Evolutionary conservation across 176 grass and related monocot species (phyloP).

Genomic region (Avena eriantha): DNA sequence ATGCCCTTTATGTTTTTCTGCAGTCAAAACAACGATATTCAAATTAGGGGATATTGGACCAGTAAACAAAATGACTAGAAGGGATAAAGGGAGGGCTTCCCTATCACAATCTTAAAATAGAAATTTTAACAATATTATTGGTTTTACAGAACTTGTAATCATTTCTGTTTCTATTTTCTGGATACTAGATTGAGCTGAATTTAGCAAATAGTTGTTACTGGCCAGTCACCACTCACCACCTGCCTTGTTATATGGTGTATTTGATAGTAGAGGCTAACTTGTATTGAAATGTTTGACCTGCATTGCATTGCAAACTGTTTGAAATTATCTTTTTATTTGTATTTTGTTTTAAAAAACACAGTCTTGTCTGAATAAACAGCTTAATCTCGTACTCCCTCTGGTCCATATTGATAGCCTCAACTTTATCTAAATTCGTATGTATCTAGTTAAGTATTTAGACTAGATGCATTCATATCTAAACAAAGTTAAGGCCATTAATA

Average conservation of each 20-base stretch:
- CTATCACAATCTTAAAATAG: neutral
- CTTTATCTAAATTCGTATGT: too few species aligned
- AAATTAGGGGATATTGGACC: neutral
- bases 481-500: too few species aligned
- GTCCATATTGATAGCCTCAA: too few species aligned
- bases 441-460: too few species aligned
- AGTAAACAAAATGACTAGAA: conserved; percentile 31
- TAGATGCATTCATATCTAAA: too few species aligned
- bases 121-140: neutral
- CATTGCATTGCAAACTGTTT: neutral
- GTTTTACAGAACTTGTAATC: neutral
- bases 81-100: neutral
- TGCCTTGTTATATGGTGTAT: conserved; percentile 11
- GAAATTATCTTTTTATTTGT: conserved; percentile 30
- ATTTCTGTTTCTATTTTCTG: neutral
- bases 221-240: neutral
- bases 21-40: neutral
- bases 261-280: conserved; percentile 9
- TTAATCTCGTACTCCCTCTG: neutral
- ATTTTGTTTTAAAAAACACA: neutral
- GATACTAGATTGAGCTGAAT: conserved; percentile 12
- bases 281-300: neutral
- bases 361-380: neutral
- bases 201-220: neutral
- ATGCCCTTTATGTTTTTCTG: conserved; percentile 3